Conservation (phyloP, 83 land plant species). For the Thuja plicata region DNA sequence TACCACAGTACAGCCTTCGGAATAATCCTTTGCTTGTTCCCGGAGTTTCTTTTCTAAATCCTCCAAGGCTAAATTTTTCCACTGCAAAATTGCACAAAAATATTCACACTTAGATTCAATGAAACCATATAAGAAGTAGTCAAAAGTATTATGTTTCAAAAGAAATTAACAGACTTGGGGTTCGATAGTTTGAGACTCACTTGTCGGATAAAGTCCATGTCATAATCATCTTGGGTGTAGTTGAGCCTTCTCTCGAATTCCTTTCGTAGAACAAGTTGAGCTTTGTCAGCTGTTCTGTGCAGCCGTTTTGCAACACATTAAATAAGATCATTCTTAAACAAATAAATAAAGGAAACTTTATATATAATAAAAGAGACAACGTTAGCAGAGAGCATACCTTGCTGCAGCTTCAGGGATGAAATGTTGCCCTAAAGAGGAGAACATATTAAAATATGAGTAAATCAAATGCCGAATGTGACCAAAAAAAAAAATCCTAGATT, state of each 20-base stretch:
- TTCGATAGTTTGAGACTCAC: background rate
- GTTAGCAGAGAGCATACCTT: background rate
- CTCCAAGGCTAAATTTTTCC: background rate
- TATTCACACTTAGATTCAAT: background rate
- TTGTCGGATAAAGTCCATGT: background rate
- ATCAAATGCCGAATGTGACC: background rate
- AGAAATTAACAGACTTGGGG: background rate
- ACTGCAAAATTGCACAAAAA: background rate
- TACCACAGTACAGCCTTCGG: conserved; percentile 1
- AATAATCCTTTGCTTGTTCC: background rate
- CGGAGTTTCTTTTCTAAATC: background rate
- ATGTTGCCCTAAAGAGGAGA: conserved; percentile 1
- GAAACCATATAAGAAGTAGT: too few relatives aligned
- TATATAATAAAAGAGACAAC: background rate
- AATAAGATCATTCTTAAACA: background rate
- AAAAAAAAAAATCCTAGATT: background rate
- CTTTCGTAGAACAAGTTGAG: background rate
- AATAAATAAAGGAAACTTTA: background rate
- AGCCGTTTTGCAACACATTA: background rate
- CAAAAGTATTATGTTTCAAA: background rate
- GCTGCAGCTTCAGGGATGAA: conserved; percentile 5
- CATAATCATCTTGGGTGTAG: background rate
- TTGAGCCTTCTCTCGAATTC: background rate
- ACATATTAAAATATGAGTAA: background rate
- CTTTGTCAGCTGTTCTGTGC: background rate